These are phyloP conservation scores for Bryum argenteum DNA, from an alignment of 225 moss, liverwort and hornwort genomes.

Conservation along the genomic window DNA sequence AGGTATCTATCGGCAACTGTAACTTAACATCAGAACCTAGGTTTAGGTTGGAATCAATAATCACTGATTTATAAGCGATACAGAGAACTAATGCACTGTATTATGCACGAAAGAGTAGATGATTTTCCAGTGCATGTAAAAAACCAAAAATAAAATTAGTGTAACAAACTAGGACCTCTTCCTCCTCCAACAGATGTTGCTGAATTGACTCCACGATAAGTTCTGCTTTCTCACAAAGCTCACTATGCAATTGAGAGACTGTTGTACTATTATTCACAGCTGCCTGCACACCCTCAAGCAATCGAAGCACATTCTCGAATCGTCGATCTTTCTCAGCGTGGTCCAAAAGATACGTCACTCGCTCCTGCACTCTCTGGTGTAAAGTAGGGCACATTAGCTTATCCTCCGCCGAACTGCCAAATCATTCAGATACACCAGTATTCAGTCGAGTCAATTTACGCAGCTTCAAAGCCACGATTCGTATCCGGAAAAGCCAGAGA, in stretches of 20 bases:
- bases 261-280: conserved; percentile 62
- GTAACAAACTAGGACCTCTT: conserved; percentile 64
- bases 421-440: conserved; percentile 29
- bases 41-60: not conserved
- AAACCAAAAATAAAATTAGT: conserved; percentile 4
- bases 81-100: not conserved
- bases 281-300: conserved; percentile 82
- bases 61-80: conserved; percentile 11
- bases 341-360: conserved; percentile 64
- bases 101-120: conserved; percentile 21
- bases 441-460: not conserved
- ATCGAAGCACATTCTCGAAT: conserved; percentile 76
- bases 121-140: not conserved
- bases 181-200: conserved; percentile 90
- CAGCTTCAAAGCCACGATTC: conserved; percentile 7
- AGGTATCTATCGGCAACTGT: conserved; percentile 7
- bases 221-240: conserved; percentile 86
- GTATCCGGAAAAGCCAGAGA: conserved; percentile 12
- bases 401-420: conserved; percentile 87
- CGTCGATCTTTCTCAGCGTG: conserved; percentile 85
- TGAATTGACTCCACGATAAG: conserved; percentile 86
- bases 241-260: conserved; percentile 62
- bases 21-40: conserved; percentile 14
- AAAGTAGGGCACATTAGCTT: conserved; percentile 83
- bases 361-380: conserved; percentile 74